Evolutionary conservation across 345 rosid genomes (phyloP), one percentile per base, ranked within the genome.

Genomic region (Boechera retrofracta): DNA sequence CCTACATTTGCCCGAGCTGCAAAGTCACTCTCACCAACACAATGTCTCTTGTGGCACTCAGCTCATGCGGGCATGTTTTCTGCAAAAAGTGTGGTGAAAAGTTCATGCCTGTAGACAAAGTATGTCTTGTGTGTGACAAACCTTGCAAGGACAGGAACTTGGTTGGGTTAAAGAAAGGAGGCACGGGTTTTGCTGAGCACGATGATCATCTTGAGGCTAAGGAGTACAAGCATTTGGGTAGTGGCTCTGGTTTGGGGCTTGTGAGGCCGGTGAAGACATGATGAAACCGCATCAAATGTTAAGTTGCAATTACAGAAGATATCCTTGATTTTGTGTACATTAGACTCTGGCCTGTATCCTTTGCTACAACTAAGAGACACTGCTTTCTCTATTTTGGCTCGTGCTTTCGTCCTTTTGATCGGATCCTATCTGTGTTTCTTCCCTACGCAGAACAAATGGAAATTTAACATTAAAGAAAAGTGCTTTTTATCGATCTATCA

Each of bases 181-280:
- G 98, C 45, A 91, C 99, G 0, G 97, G 99, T 38, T 95, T 86
- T 77, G 79, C 98, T 12, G 99, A 89, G 21, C 99, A 95, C 8
- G 98, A 78, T 7, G 93, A 92, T 77, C 69, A 83, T 79, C 97
- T 95, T 31, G 82, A 92, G 69, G 99, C 98, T 11, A 87, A 77
- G 44, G 97, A 95, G 39, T 92, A 89, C 79, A 91, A 95, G 84
- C 99, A 95, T 89, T 78, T 92, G 88, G 99, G 99, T 54, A 92
- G 98, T 64, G 99, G 99, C 48, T 77, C 86, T 3, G 99, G 99
- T 31, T 84, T 95, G 71, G 98, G 99, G 61, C 89, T 92, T 41
- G 93, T 95, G 58, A 85, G 98, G 73, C 97, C 91, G 51, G 71
- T 75, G 24, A 89, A 86, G 82, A 89, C 95, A 67, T 86, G 71